Evolutionary conservation across 179 eudicot genomes (phyloP).

Genomic region (Beta corolliflora): DNA sequence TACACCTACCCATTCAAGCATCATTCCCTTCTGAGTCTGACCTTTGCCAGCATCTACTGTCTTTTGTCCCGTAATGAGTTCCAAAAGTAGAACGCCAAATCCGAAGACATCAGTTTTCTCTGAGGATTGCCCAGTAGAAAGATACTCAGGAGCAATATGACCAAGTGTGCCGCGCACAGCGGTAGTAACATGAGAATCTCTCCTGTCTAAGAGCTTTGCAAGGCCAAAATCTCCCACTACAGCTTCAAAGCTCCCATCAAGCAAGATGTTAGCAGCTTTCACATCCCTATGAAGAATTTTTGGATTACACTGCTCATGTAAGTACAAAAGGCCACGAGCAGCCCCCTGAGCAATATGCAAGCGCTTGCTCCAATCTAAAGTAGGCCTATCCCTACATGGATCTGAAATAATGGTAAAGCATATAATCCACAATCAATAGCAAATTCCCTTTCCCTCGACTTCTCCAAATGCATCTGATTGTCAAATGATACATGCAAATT

Average conservation of each 20-base stretch:
- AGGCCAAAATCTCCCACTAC: conserved; percentile 98
- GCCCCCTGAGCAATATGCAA: conserved; percentile 87
- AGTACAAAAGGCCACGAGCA: conserved; percentile 78
- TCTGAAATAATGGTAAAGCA: conserved; percentile 40
- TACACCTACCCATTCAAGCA: conserved; percentile 66
- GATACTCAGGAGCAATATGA: conserved; percentile 95
- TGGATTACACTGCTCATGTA: conserved; percentile 94
- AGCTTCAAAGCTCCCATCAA: conserved; percentile 87
- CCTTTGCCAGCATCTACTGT: conserved; percentile 73
- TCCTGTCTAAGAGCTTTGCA: conserved; percentile 84
- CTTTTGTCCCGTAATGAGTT: conserved; percentile 86
- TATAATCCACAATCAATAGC: not conserved
- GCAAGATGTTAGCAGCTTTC: conserved; percentile 93
- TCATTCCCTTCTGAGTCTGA: conserved; percentile 86
- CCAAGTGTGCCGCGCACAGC: conserved; percentile 96
- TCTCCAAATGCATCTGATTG: no score
- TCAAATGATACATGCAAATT: not conserved
- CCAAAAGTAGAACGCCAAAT: conserved; percentile 82
- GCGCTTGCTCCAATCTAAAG: conserved; percentile 88
- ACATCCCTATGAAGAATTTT: conserved; percentile 96
- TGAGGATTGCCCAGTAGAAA: conserved; percentile 90
- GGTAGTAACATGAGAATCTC: conserved; percentile 91
- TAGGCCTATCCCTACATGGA: conserved; percentile 55
- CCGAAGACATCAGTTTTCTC: conserved; percentile 97
- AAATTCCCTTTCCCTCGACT: not conserved